Evolutionary conservation across 208 protist genomes (phyloP).

Genomic region (Hexamita inflata): DNA sequence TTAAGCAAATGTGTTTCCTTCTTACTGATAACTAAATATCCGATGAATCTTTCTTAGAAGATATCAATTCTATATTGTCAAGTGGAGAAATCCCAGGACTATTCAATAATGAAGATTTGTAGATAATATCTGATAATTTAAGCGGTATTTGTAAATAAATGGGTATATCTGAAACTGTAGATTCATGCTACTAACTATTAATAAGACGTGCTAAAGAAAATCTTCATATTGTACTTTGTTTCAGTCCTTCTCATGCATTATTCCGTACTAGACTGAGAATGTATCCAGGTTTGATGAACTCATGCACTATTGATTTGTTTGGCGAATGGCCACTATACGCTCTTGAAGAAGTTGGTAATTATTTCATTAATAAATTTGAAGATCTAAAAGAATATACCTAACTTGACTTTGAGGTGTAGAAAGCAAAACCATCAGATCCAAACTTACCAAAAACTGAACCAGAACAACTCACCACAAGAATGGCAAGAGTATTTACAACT

Average conservation of each 20-base stretch:
- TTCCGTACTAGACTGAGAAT: constrained; percentile 84
- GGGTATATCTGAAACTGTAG: constrained; percentile 10
- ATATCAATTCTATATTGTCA: constrained; percentile 92
- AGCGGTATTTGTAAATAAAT: background rate
- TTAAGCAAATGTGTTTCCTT: constrained; percentile 84
- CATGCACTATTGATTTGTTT: constrained; percentile 94
- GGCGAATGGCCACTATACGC: constrained; percentile 84
- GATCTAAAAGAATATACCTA: constrained; percentile 48
- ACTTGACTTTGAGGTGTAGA: constrained; percentile 51
- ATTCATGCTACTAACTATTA: constrained; percentile 43
- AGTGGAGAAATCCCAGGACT: constrained; percentile 88
- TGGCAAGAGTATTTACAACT: background rate
- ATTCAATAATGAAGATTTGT: constrained; percentile 56
- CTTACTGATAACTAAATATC: constrained; percentile 90
- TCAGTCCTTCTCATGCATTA: constrained; percentile 54
- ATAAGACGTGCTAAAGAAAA: constrained; percentile 35
- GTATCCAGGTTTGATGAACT: constrained; percentile 87
- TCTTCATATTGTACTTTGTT: constrained; percentile 45
- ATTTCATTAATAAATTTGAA: constrained; percentile 64
- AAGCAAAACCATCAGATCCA: constrained; percentile 43
- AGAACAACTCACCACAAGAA: background rate
- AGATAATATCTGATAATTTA: background rate
- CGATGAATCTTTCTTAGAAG: constrained; percentile 82
- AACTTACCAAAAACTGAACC: background rate
- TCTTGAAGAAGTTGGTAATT: constrained; percentile 70